Evolutionary conservation across 192 early-diverging fungal species (phyloP).

Genomic region (Obelidium mucronatum): DNA sequence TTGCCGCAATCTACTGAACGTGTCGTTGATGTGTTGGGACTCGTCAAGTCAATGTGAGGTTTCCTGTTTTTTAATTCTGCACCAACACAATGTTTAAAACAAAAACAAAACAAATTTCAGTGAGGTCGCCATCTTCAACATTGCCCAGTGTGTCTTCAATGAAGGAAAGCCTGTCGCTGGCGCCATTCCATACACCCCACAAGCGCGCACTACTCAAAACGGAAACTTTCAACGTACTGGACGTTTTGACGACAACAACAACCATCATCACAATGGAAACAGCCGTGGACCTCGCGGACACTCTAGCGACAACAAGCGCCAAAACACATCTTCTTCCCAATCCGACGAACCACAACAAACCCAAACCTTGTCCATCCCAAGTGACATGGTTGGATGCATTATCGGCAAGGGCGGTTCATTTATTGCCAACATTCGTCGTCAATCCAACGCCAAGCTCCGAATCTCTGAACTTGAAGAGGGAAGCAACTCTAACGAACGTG

Average conservation of each 20-base stretch:
- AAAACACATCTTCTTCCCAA: background rate
- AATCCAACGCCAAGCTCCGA: conserved; percentile 68
- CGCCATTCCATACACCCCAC: conserved; percentile 85
- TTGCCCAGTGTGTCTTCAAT: conserved; percentile 84
- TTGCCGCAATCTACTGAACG: conserved; percentile 95
- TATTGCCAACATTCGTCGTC: conserved; percentile 48
- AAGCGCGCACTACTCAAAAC: conserved; percentile 16
- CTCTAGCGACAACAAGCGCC: background rate
- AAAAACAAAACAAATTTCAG: conserved; percentile 32
- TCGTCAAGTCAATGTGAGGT: conserved; percentile 71
- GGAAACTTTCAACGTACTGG: background rate
- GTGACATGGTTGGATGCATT: conserved; percentile 95
- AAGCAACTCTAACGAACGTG: conserved; percentile 83
- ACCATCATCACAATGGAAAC: background rate
- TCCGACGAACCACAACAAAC: conserved; percentile 56
- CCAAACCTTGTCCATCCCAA: conserved; percentile 85
- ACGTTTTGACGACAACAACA: conserved; percentile 4
- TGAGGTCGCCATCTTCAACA: conserved; percentile 79
- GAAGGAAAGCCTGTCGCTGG: conserved; percentile 84
- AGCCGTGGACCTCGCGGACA: background rate
- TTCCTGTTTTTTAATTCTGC: background rate
- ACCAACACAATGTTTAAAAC: background rate
- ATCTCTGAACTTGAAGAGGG: conserved; percentile 82
- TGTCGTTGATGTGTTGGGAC: conserved; percentile 86
- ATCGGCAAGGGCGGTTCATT: conserved; percentile 84